phyloP scores from a whole-genome alignment of 106 monocot species.

The Triglochin maritima region DNA sequence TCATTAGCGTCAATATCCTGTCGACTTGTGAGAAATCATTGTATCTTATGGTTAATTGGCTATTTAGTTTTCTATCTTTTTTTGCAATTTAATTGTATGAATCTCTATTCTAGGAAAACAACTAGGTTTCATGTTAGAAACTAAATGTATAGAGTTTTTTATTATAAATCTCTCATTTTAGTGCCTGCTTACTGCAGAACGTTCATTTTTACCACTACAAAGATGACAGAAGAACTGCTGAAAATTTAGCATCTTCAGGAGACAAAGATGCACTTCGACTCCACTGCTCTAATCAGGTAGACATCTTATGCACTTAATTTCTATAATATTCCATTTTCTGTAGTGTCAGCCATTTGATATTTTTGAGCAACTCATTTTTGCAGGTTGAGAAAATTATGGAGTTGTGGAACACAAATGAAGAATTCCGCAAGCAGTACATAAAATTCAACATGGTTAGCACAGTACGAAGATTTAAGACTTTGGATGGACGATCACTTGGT shows the following conservation, averaged over 20 bases:
- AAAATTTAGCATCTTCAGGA: background rate
- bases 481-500: constrained; percentile 1
- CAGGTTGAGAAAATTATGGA: constrained; percentile 8
- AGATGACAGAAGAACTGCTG: constrained; percentile 9
- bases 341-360: background rate
- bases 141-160: background rate
- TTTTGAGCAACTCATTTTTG: background rate
- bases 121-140: background rate
- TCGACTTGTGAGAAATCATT: background rate
- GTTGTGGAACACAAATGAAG: background rate
- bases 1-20: background rate
- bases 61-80: background rate
- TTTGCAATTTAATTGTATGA: background rate
- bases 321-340: background rate
- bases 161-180: background rate
- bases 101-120: background rate
- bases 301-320: background rate
- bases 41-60: background rate
- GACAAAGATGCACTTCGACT: constrained; percentile 6
- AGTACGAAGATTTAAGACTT: background rate
- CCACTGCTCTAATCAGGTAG: constrained; percentile 14
- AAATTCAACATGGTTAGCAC: background rate
- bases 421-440: background rate
- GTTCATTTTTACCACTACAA: constrained; percentile 14
- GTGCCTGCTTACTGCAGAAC: constrained; percentile 5